Percentiles rank a stretch among this genome's conserved stretches.
phyloP scores from a whole-genome alignment of 2,329 filamentous ascomycete species.

The Acrocalymma vagum region DNA sequence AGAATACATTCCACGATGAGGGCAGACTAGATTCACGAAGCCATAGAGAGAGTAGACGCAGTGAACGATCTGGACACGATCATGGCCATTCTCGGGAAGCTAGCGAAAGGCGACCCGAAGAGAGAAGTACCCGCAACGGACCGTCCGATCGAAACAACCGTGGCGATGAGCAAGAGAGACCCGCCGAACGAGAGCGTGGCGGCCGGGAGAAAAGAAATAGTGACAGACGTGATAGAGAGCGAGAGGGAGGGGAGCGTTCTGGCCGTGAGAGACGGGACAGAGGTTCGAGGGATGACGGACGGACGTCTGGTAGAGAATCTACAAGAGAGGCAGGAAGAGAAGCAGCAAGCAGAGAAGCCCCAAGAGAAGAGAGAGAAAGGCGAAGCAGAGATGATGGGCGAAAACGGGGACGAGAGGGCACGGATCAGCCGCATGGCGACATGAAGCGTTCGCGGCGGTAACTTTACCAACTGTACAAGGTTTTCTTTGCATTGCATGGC shows the following conservation, averaged over 20 bases:
- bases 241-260: conserved; percentile 25
- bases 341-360: no score
- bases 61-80: conserved; percentile 36
- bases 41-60: conserved; percentile 36
- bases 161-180: conserved; percentile 32
- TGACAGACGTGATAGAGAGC: conserved; percentile 29
- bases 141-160: conserved; percentile 24
- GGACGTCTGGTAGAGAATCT: conserved; percentile 30
- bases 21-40: conserved; percentile 35
- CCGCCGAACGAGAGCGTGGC: conserved; percentile 33
- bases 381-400: conserved; percentile 33
- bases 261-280: conserved; percentile 31
- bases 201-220: conserved; percentile 35
- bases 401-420: conserved; percentile 30
- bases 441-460: conserved; percentile 20
- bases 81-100: conserved; percentile 31
- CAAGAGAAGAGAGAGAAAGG: conserved; percentile 32
- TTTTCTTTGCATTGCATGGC: conserved; percentile 18
- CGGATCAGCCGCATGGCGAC: conserved; percentile 31
- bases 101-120: conserved; percentile 34
- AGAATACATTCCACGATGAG: conserved; percentile 31
- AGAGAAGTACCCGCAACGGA: conserved; percentile 32
- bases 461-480: not conserved
- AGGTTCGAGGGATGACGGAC: conserved; percentile 30
- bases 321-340: conserved; percentile 31